These are phyloP conservation scores for Podaxis sp. DNA, from an alignment of 768 basidiomycete genomes.

Conservation along the genomic window DNA sequence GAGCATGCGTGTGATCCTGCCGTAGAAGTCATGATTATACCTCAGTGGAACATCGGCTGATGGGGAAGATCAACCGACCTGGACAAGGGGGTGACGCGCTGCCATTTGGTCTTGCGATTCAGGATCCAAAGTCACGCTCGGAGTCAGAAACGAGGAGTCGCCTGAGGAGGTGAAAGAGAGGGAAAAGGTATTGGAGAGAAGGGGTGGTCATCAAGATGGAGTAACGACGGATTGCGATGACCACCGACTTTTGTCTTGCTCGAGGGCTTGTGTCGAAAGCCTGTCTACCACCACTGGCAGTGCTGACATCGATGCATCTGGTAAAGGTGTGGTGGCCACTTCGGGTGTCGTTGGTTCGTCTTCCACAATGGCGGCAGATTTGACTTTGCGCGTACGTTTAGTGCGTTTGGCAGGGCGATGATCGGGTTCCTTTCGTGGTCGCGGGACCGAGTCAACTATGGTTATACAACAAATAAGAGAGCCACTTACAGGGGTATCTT, in stretches of 20 bases:
- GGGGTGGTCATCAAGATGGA: slow-evolving; percentile 7
- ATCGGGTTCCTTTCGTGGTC: slow-evolving; percentile 28
- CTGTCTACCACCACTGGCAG: slow-evolving; percentile 18
- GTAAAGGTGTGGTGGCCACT: slow-evolving; percentile 27
- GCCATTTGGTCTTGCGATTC: neutral
- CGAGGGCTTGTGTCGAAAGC: slow-evolving; percentile 53
- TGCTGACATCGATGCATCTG: slow-evolving; percentile 20
- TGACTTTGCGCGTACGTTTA: slow-evolving; percentile 40
- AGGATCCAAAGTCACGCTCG: neutral
- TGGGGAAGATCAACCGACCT: neutral
- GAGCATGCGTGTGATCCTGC: neutral
- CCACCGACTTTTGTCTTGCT: slow-evolving; percentile 61
- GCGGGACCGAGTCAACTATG: slow-evolving; percentile 8
- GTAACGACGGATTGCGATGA: slow-evolving; percentile 7
- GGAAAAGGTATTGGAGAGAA: neutral
- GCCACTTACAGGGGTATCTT: slow-evolving; percentile 20
- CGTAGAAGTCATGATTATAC: neutral
- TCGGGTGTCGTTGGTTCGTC: slow-evolving; percentile 32
- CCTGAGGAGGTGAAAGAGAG: neutral
- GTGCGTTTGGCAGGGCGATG: slow-evolving; percentile 36
- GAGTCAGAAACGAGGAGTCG: neutral
- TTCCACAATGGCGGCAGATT: slow-evolving; percentile 38
- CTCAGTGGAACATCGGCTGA: neutral
- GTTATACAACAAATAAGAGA: neutral
- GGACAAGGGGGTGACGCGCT: neutral